These are phyloP conservation scores for Alternaria tenuissima DNA, from an alignment of 2,329 filamentous ascomycete species.

Conservation along the genomic window DNA sequence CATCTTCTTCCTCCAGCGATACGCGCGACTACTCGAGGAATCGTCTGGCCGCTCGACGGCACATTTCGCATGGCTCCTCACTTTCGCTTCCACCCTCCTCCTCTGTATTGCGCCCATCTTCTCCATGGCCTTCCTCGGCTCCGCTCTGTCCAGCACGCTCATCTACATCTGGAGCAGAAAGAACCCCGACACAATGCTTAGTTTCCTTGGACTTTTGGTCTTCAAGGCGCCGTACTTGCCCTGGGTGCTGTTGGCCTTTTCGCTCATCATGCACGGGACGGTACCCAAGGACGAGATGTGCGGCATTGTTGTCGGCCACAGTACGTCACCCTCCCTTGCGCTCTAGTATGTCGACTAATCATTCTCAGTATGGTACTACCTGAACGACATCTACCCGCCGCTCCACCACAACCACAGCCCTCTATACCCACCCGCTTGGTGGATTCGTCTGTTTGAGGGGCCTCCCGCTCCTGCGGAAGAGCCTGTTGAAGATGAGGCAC, in stretches of 20 bases:
- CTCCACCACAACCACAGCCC: slow-evolving; percentile 85
- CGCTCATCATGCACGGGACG: slow-evolving; percentile 85
- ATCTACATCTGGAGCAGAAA: slow-evolving; percentile 98
- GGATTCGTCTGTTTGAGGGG: slow-evolving; percentile 81
- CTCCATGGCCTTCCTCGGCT: slow-evolving; percentile 93
- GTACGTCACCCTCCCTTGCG: slow-evolving; percentile 40
- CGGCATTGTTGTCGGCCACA: slow-evolving; percentile 90
- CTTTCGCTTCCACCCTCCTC: slow-evolving; percentile 83
- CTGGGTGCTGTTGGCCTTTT: slow-evolving; percentile 95
- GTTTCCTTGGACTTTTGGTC: slow-evolving; percentile 83
- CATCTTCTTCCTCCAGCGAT: slow-evolving; percentile 97
- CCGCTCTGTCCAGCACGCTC: slow-evolving; percentile 87
- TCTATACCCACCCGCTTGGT: slow-evolving; percentile 88
- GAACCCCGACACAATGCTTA: slow-evolving; percentile 90
- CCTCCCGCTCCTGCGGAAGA: slow-evolving; percentile 35
- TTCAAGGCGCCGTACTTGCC: slow-evolving; percentile 95
- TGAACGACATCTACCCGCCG: slow-evolving; percentile 93
- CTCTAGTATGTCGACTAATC: slow-evolving; percentile 14
- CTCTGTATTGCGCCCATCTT: slow-evolving; percentile 85
- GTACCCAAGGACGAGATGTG: slow-evolving; percentile 96
- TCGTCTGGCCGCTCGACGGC: slow-evolving; percentile 90
- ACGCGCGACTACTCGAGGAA: slow-evolving; percentile 93
- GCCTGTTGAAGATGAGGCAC: slow-evolving; percentile 19
- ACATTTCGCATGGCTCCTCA: slow-evolving; percentile 91
- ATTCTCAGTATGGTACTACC: slow-evolving; percentile 86